These are phyloP conservation scores for Solanum arcanum DNA, from an alignment of 257 asterid genomes.

Conservation along the genomic window DNA sequence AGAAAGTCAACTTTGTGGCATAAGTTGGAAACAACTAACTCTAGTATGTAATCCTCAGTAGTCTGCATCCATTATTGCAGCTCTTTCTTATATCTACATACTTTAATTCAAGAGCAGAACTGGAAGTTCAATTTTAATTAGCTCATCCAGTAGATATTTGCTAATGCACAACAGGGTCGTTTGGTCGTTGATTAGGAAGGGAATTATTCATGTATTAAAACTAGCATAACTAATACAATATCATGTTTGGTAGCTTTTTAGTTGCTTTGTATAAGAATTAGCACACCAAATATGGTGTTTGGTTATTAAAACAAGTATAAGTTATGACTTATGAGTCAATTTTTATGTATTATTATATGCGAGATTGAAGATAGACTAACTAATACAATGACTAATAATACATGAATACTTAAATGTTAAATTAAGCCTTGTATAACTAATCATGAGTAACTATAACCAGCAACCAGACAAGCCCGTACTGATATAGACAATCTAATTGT, in stretches of 20 bases:
- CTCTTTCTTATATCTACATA: background rate
- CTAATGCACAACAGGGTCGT: background rate
- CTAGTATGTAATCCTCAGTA: background rate
- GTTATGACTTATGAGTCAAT: background rate
- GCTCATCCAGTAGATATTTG: background rate
- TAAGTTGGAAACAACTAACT: background rate
- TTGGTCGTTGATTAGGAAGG: background rate
- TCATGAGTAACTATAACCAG: background rate
- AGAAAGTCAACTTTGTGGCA: background rate
- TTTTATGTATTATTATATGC: too few species aligned
- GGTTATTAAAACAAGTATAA: background rate
- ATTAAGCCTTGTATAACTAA: background rate
- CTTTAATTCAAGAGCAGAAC: background rate
- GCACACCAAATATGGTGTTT: background rate
- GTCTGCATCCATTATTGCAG: background rate
- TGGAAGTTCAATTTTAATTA: background rate
- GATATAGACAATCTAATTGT: background rate
- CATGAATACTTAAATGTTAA: background rate
- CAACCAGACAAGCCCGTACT: background rate
- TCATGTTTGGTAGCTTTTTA: background rate
- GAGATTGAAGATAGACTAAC: background rate
- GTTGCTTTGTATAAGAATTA: background rate
- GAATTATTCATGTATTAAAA: background rate
- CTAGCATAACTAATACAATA: background rate
- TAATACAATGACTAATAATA: background rate